Conservation (phyloP, 2,329 filamentous ascomycete genomes). For the Colletotrichum musae region DNA sequence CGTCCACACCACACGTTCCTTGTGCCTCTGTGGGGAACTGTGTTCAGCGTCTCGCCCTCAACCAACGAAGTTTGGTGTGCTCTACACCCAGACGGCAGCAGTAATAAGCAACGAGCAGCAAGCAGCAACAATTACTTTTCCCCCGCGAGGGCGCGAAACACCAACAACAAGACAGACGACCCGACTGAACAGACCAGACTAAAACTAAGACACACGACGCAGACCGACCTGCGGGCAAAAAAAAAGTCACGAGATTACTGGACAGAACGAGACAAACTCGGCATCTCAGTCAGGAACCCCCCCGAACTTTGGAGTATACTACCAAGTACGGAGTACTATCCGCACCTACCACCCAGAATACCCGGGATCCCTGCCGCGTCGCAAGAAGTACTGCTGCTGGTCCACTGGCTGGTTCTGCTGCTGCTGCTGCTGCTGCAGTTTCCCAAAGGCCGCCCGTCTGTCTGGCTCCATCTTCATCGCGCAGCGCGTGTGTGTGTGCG, state of each 20-base stretch:
- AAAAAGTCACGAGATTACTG: slow-evolving; percentile 18
- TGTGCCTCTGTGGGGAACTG: slow-evolving; percentile 10
- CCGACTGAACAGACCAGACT: slow-evolving; percentile 1
- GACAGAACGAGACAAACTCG: slow-evolving; percentile 4
- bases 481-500: too few relatives aligned
- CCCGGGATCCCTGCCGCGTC: slow-evolving; percentile 23
- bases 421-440: too few relatives aligned
- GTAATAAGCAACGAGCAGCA: not conserved
- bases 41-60: not conserved
- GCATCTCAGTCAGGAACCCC: slow-evolving; percentile 21
- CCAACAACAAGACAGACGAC: slow-evolving; percentile 15
- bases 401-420: too few relatives aligned
- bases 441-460: too few relatives aligned
- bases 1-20: too few relatives aligned
- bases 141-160: not conserved
- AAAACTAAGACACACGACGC: slow-evolving; percentile 21
- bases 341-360: slow-evolving; percentile 27
- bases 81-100: slow-evolving; percentile 17
- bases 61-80: not conserved
- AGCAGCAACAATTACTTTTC: not conserved
- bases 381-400: too few relatives aligned
- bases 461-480: too few relatives aligned
- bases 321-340: slow-evolving; percentile 14
- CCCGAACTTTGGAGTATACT: slow-evolving; percentile 16
- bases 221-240: slow-evolving; percentile 2